Conservation (phyloP, 768 basidiomycete species). For the Punctularia strigosozonata region DNA sequence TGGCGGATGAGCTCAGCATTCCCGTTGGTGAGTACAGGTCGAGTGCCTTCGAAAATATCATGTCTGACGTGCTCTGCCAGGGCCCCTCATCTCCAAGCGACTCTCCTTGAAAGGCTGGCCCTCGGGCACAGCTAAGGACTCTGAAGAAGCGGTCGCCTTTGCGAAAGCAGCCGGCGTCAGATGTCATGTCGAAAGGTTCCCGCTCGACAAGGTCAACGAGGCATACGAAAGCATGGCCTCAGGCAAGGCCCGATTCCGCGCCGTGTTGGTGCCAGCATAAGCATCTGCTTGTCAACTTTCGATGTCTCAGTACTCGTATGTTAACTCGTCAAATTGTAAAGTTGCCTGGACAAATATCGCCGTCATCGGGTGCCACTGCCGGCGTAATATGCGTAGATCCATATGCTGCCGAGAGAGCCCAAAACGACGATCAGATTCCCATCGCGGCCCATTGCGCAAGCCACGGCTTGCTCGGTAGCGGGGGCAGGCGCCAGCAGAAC, state of each 20-base stretch:
- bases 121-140: conserved; percentile 6
- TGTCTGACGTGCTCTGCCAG: background rate
- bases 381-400: too few species aligned
- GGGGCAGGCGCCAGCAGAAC: too few species aligned
- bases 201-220: conserved; percentile 7
- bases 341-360: too few species aligned
- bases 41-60: background rate
- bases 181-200: conserved; percentile 6
- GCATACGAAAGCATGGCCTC: conserved; percentile 3
- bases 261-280: conserved; percentile 1
- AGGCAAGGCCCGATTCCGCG: conserved; percentile 2
- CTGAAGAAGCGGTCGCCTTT: conserved; percentile 6
- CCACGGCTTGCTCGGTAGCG: too few species aligned
- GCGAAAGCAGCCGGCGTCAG: conserved; percentile 6
- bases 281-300: too few species aligned
- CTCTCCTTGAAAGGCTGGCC: background rate
- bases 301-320: too few species aligned
- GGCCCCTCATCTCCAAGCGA: background rate
- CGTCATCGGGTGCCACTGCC: too few species aligned
- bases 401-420: too few species aligned
- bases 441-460: too few species aligned
- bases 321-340: too few species aligned
- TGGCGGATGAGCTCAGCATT: background rate
- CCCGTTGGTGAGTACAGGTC: background rate
- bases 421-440: too few species aligned